phyloP scores from a whole-genome alignment of 768 basidiomycete genomes.

The Pluteus cervinus region DNA sequence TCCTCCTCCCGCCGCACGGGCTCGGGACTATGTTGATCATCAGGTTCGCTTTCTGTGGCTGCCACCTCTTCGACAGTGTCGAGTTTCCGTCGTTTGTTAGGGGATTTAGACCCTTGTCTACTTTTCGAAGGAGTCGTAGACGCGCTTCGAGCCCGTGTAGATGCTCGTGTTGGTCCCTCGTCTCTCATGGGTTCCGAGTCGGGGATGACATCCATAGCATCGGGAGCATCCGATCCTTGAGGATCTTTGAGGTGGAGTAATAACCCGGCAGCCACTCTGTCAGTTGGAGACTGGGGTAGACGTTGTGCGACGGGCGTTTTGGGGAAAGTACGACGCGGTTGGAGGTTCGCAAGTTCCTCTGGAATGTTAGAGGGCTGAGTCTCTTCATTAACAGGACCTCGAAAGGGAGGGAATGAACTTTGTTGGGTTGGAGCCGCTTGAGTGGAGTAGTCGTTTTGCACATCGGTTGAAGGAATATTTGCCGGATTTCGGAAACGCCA shows the following conservation, averaged over 20 bases:
- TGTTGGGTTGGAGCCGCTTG: background rate
- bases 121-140: background rate
- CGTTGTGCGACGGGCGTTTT: background rate
- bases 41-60: constrained; percentile 3
- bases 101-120: constrained; percentile 4
- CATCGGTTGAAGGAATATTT: constrained; percentile 4
- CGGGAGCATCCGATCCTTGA: constrained; percentile 12
- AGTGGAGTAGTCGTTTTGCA: background rate
- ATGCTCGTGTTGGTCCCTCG: constrained; percentile 7
- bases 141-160: background rate
- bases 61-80: background rate
- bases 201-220: constrained; percentile 46
- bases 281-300: constrained; percentile 1
- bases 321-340: too few relatives aligned
- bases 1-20: too few relatives aligned
- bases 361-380: constrained; percentile 12
- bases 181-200: constrained; percentile 55
- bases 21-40: too few relatives aligned
- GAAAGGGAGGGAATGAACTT: too few relatives aligned
- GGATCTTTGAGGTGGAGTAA: constrained; percentile 3
- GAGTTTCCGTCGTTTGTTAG: background rate
- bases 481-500: constrained; percentile 9
- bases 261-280: constrained; percentile 3
- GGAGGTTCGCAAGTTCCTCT: constrained; percentile 1
- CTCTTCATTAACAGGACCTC: constrained; percentile 6